Base-by-base conservation (phyloP, 768 basidiomycete genomes). In the Gymnopilus dilepis region DNA sequence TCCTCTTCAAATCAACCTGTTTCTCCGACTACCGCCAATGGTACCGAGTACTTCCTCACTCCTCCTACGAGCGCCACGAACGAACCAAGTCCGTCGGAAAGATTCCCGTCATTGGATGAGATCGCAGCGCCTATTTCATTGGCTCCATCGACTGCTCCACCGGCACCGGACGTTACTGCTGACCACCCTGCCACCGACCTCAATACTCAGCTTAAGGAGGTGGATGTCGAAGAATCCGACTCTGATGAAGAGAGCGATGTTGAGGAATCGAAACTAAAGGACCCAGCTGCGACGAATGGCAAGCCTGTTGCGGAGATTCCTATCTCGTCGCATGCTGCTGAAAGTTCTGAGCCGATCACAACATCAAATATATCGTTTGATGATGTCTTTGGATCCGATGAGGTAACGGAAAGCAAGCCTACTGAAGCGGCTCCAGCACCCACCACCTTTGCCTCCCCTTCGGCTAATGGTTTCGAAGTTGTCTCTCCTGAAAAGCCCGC, bases 41-140 rank as follows among this genome's bases (percentile, higher is more conserved):
- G 82, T 30, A 82, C 75, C 38, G 88, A 90, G 31, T 65, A 80
- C 15, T 91, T 91, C 66, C 76, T 80, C 51, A 90, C 88, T 0
- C 87, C 89, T 28, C 85, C 83, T 0, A 80, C 82, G 12, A 80
- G 83, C 38, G 72, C 73, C 9, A 62, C 50, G 34, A 58, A 65
- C 15, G 64, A 63, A 9, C 26, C 62, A n/a, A 53, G 62, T 30
- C 61, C 50, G 19, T 52, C 61, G 4, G 64, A 66, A 8, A 67
- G 70, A 38, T 71, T 74, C 58, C 71, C 75, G 4, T 71, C 78
- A 2, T 50, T 78, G 40, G 80, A 79, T 33, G 75, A 77, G n/a
- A 61, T 66, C 21, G 72, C 77, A 22, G 70, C 79, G 1, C 67
- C 77, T 30, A 80, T 81, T 70, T 79, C 82, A 30, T 72, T 76